These are phyloP conservation scores for Gentiana dahurica DNA, from an alignment of 257 asterid species.

Conservation along the genomic window DNA sequence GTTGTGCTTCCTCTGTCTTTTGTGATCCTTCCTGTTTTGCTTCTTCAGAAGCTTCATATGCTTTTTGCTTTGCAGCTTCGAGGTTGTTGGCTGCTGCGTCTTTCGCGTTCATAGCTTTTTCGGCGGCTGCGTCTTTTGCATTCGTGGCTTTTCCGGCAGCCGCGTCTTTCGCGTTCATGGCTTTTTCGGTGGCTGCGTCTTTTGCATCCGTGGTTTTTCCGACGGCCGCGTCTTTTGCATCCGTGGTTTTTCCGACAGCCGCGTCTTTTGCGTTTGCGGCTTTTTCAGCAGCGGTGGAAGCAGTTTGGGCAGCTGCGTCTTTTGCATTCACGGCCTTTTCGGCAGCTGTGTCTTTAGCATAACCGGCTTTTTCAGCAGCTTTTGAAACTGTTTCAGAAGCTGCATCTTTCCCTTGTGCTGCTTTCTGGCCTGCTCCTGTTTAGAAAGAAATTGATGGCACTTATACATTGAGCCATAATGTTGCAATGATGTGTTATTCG, in stretches of 20 bases:
- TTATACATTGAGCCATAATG: too few relatives aligned
- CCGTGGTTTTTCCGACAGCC: too few relatives aligned
- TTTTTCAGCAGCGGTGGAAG: not conserved
- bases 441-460: too few relatives aligned
- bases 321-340: constrained; percentile 10
- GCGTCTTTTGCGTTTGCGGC: constrained; percentile 6
- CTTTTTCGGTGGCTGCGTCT: constrained; percentile 3
- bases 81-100: constrained; percentile 1
- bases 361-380: constrained; percentile 13
- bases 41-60: constrained; percentile 4
- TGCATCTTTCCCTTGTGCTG: too few relatives aligned
- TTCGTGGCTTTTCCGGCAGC: not conserved
- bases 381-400: not conserved
- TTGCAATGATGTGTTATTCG: too few relatives aligned
- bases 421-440: not conserved
- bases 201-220: constrained; percentile 3
- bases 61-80: constrained; percentile 7
- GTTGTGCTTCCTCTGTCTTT: constrained; percentile 13
- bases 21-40: constrained; percentile 6
- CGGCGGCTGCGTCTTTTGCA: not conserved
- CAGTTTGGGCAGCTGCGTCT: not conserved
- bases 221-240: not conserved
- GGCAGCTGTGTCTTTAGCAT: constrained; percentile 5
- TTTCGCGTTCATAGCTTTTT: not conserved
- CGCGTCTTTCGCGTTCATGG: constrained; percentile 4